Evolutionary conservation across 768 basidiomycete genomes (phyloP), one percentile per base, ranked within the genome.

Genomic region (Psilocybe cubensis): DNA sequence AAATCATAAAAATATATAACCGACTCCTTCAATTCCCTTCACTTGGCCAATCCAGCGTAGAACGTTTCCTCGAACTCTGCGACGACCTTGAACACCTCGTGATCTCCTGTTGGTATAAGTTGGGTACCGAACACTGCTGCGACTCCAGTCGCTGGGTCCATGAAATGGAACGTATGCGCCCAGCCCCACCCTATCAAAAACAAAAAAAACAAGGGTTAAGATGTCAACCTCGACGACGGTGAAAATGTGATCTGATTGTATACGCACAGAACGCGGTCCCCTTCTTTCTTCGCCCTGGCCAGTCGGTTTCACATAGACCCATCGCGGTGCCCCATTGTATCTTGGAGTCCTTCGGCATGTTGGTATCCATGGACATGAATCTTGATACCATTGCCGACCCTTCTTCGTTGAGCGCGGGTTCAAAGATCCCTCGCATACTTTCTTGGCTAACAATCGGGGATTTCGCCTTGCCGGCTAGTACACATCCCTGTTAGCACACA

Each of bases 91-190:
- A 31, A 27, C 1, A 29, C 41, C 24, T 29, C 27, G 11, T 7
- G 52, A n/a, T 42, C 52, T 8, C 10, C 12, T 4, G 41, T 20
- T 7, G 64, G 66, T 2, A 57, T 49, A 40, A 66, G 24, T 27
- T 70, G 69, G 0, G 52, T 57, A 0, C 63, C 66, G 21, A 68
- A 64, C 17, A 68, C 64, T 23, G n/a, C 63, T 0, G 72, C 72
- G 9, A 76, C 65, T 1, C 73, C 73, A 5, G 66, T 70, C 0
- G 58, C 65, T n/a, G 71, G 72, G 56, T 76, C 74, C 21, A 74
- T 62, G 47, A 73, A 67, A 54, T 67, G 63, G 25, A 60, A 64
- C 0, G 72, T 72, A 23, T 67, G 66, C 31, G 71, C 68, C 64
- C 66, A 74, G 12, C 74, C 74, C n/a, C 27, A 57, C 72, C 72